Evolutionary conservation across 2,329 filamentous ascomycete species (phyloP).

Genomic region (Rhynchosporium secalis): DNA sequence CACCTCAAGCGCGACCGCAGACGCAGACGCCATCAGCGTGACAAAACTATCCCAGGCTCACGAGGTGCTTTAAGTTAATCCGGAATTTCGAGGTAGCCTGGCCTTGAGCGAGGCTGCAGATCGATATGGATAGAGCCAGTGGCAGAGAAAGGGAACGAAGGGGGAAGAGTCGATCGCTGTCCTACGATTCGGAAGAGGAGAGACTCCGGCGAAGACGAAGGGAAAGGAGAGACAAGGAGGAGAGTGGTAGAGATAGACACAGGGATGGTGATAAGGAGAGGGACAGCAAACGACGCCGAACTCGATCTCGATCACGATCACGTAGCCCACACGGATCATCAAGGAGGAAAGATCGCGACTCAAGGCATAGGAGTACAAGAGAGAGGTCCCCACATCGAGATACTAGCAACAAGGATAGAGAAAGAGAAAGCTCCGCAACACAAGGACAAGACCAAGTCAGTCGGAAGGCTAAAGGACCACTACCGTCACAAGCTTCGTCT

Average conservation of each 20-base stretch:
- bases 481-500: constrained; percentile 60
- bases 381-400: constrained; percentile 33
- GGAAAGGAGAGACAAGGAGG: constrained; percentile 25
- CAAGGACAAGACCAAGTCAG: constrained; percentile 23
- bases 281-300: constrained; percentile 29
- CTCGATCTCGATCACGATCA: constrained; percentile 35
- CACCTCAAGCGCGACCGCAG: neutral
- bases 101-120: neutral
- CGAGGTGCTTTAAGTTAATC: constrained; percentile 8
- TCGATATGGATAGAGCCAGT: neutral
- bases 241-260: constrained; percentile 15
- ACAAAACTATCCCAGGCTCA: neutral
- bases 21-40: neutral
- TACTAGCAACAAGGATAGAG: constrained; percentile 20
- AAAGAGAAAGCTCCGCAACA: constrained; percentile 30
- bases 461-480: constrained; percentile 46
- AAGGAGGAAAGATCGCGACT: constrained; percentile 29
- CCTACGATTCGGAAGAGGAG: constrained; percentile 37
- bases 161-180: constrained; percentile 32
- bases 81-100: neutral
- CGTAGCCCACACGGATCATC: constrained; percentile 35
- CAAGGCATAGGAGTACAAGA: constrained; percentile 31
- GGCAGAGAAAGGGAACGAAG: constrained; percentile 18
- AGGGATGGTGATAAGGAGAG: constrained; percentile 17
- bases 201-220: constrained; percentile 31